Evolutionary conservation across 1,139 yeast species (phyloP), one percentile per base, ranked within the genome.

Genomic region (Yamadazyma atlantica): DNA sequence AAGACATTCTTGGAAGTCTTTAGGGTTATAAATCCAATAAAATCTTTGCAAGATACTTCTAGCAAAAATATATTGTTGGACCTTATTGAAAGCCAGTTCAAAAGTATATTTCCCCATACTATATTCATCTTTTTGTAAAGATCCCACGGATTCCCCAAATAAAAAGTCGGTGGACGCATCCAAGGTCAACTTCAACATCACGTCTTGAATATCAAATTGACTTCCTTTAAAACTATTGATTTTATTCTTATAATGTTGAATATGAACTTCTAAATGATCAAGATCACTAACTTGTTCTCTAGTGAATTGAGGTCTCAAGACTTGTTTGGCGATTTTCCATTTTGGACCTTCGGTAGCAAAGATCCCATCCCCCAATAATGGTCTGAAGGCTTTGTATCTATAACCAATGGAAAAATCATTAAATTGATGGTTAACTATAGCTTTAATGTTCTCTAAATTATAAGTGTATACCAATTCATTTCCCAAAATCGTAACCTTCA

Each of bases 231-330:
- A 35, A 15, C 47, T 43, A 28, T 48, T 46, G 34, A 73, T 49
- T 37, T 60, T 65, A 30, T 56, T 52, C 26, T 66, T 59, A 36
- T 75, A 57, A 5, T 53, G 53, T 43, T 64, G 66, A 5, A 73
- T 50, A 45, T 75, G 80, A 8, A 60, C 62, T 48, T 75, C 79
- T 48, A 77, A 62, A 13, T 65, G 46, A 35, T 62, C 57, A 29
- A 77, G 66, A 42, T 75, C 79, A 15, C 75, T 64, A 31, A 78
- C 68, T 50, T 76, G 80, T 45, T 75, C 80, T 39, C 78, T 62
- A 18, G 75, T 66, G 53, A 78, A 78, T 53, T 77, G 82, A 1
- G 84, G 83, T 42, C 83, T 64, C 51, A 78, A 66, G 68, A 77
- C 60, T 13, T 75, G 71, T 37, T 82, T 63, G 12, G 80, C 69